These are phyloP conservation scores for Trichoderma cornu-damae DNA, from an alignment of 2,329 filamentous ascomycete genomes.

Conservation along the genomic window DNA sequence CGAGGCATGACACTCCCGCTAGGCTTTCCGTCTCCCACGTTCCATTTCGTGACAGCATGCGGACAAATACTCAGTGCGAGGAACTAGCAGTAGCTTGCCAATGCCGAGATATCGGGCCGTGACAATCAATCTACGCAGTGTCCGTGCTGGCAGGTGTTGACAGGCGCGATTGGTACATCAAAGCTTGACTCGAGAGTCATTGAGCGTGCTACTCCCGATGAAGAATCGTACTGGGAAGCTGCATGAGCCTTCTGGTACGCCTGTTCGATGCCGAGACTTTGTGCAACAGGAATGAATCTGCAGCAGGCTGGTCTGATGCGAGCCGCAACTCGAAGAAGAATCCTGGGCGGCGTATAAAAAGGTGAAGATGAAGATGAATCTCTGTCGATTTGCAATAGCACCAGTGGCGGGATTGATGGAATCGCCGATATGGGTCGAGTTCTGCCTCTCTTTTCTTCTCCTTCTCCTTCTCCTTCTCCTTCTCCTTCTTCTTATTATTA, in stretches of 20 bases:
- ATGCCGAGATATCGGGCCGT: slow-evolving; percentile 5
- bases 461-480: too few relatives aligned
- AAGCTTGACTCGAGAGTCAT: slow-evolving; percentile 13
- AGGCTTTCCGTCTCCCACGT: background rate
- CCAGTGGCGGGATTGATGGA: background rate
- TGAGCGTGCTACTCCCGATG: background rate
- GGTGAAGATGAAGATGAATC: background rate
- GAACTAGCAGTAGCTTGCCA: background rate
- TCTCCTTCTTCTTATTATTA: too few relatives aligned
- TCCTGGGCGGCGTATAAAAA: background rate
- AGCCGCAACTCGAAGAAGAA: background rate
- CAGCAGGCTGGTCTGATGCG: background rate
- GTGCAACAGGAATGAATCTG: background rate
- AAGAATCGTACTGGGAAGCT: background rate
- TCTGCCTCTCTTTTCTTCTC: background rate
- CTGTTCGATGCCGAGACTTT: slow-evolving; percentile 4
- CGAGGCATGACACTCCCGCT: background rate
- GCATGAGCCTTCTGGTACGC: background rate
- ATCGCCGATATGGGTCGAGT: too few relatives aligned
- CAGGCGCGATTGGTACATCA: background rate
- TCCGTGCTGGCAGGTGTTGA: background rate
- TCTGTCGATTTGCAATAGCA: background rate
- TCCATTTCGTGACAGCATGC: background rate
- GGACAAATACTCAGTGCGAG: background rate
- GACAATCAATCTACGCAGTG: background rate